phyloP scores from a whole-genome alignment of 257 asterid species.

The Plectranthus barbatus region DNA sequence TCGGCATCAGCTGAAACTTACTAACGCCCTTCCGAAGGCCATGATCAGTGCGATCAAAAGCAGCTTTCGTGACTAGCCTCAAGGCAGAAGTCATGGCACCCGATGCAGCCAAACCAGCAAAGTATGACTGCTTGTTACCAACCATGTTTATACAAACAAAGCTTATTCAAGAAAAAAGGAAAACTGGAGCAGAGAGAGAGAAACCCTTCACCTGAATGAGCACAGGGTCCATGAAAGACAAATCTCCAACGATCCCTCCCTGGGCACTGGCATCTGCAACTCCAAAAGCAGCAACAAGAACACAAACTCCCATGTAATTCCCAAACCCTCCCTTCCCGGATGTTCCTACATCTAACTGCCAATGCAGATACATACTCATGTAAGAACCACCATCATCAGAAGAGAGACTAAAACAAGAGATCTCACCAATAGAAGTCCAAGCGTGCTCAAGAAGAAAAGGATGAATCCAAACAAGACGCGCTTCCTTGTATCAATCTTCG shows the following conservation, averaged over 20 bases:
- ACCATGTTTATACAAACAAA: too few relatives aligned
- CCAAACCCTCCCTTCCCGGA: conserved; percentile 63
- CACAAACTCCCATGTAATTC: conserved; percentile 55
- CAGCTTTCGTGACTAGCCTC: conserved; percentile 75
- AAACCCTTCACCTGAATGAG: conserved; percentile 52
- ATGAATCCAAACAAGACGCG: too few relatives aligned
- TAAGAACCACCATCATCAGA: not conserved
- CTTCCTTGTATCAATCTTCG: conserved; percentile 42
- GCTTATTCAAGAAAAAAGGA: not conserved
- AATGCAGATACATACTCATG: not conserved
- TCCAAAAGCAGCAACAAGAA: conserved; percentile 67
- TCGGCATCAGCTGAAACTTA: conserved; percentile 43
- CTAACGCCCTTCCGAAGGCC: conserved; percentile 87
- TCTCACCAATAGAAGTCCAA: conserved; percentile 53
- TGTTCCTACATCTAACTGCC: conserved; percentile 63
- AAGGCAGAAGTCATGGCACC: conserved; percentile 76
- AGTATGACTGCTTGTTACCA: conserved; percentile 54
- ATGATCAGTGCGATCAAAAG: conserved; percentile 43
- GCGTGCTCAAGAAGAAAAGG: too few relatives aligned
- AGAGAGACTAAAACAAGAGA: not conserved
- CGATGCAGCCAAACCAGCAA: conserved; percentile 87
- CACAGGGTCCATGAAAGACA: conserved; percentile 71
- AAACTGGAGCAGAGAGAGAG: not conserved
- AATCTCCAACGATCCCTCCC: conserved; percentile 93
- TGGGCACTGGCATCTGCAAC: conserved; percentile 68